These are phyloP conservation scores for Penicillium sp. DNA, from an alignment of 2,329 filamentous ascomycete genomes.

Conservation along the genomic window DNA sequence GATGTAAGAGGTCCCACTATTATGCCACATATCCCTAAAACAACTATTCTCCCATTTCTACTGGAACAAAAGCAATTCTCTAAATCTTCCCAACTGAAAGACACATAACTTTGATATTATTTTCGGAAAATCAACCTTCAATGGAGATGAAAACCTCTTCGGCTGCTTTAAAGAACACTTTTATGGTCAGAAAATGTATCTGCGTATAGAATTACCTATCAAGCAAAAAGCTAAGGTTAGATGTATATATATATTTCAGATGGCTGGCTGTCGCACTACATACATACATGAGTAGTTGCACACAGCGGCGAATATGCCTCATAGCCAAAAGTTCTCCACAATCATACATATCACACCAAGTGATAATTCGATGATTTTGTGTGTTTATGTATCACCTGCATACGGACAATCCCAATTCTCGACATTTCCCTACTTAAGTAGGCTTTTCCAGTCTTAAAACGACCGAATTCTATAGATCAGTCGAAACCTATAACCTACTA, in stretches of 20 bases:
- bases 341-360: not conserved
- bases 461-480: not conserved
- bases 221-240: not conserved
- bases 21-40: not conserved
- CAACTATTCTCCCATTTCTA: rapidly evolving
- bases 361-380: rapidly evolving
- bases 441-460: not conserved
- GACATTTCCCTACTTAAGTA: not conserved
- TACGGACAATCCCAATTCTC: no score
- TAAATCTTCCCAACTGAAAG: no score
- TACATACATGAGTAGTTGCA: no score
- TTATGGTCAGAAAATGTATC: not conserved
- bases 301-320: not conserved
- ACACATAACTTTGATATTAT: not conserved
- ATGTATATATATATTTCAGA: not conserved
- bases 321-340: not conserved
- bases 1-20: not conserved
- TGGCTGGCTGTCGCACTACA: not conserved
- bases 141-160: not conserved
- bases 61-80: not conserved
- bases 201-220: not conserved
- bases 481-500: not conserved
- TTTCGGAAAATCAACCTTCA: rapidly evolving
- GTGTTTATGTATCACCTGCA: no score
- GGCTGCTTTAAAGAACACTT: not conserved